phyloP scores from a whole-genome alignment of 2,329 filamentous ascomycete genomes.

The Metarhizium sp. region DNA sequence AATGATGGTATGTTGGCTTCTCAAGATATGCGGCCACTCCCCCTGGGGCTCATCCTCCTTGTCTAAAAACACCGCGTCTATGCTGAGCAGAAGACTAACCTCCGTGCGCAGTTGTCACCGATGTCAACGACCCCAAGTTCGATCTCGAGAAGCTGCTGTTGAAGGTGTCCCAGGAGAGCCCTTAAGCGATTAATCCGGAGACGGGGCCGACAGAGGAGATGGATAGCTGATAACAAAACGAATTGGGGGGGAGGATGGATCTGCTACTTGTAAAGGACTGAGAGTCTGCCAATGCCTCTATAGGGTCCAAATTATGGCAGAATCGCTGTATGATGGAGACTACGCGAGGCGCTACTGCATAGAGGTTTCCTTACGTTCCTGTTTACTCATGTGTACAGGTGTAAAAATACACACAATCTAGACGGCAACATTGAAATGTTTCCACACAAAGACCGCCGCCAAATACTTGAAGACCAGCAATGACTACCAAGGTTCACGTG shows the following conservation, averaged over 20 bases:
- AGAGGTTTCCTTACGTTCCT: constrained; percentile 38
- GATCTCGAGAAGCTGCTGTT: constrained; percentile 81
- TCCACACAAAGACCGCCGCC: background rate
- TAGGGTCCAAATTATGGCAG: constrained; percentile 14
- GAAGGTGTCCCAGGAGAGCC: constrained; percentile 45
- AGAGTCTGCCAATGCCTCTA: constrained; percentile 1
- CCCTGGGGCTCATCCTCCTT: background rate
- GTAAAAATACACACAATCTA: constrained; percentile 43
- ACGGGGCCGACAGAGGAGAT: background rate
- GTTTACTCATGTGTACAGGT: constrained; percentile 39
- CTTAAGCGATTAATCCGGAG: constrained; percentile 22
- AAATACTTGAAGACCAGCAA: background rate
- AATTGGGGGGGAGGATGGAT: background rate
- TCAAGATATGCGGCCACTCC: background rate
- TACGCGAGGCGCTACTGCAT: constrained; percentile 35
- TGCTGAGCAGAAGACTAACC: background rate
- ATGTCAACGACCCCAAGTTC: constrained; percentile 82
- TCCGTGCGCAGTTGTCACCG: constrained; percentile 25
- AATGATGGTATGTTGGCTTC: constrained; percentile 20
- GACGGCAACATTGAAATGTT: constrained; percentile 22
- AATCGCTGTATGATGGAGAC: constrained; percentile 24
- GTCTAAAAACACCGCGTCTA: background rate
- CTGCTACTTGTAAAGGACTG: constrained; percentile 3
- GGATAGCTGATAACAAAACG: background rate
- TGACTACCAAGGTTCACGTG: background rate